Evolutionary conservation across 2,329 filamentous ascomycete species (phyloP).

Genomic region (Colletotrichum trifolii): DNA sequence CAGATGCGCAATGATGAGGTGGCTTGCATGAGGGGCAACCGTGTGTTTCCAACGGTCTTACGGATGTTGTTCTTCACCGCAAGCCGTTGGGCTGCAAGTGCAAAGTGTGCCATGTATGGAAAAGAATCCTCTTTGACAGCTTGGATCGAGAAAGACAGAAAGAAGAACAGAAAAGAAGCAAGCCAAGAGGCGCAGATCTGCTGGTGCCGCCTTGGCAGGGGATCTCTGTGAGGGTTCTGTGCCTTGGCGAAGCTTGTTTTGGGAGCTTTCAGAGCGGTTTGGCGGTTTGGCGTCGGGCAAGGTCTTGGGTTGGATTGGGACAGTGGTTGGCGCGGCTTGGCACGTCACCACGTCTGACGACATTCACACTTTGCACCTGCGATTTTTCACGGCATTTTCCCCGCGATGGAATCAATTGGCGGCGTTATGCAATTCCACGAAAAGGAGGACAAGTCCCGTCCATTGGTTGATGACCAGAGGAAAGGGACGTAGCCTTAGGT

Average conservation of each 20-base stretch:
- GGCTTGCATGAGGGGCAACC: background rate
- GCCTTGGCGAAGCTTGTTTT: slow-evolving; percentile 37
- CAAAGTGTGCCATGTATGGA: too few relatives aligned
- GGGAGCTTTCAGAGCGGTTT: background rate
- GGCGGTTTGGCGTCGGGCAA: background rate
- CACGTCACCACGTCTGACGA: slow-evolving; percentile 33
- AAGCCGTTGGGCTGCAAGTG: too few relatives aligned
- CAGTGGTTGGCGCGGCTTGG: slow-evolving; percentile 28
- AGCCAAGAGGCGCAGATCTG: slow-evolving; percentile 24
- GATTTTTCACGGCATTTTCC: background rate
- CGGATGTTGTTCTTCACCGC: too few relatives aligned
- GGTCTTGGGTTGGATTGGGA: background rate
- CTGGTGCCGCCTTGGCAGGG: slow-evolving; percentile 13
- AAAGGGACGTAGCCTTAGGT: too few relatives aligned
- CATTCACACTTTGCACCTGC: background rate
- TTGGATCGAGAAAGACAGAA: too few relatives aligned
- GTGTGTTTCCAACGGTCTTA: too few relatives aligned
- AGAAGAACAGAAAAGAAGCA: slow-evolving; percentile 5
- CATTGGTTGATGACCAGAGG: too few relatives aligned
- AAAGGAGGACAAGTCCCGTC: too few relatives aligned
- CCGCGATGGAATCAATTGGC: slow-evolving; percentile 4
- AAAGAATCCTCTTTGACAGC: too few relatives aligned
- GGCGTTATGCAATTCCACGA: too few relatives aligned
- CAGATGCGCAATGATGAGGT: background rate
- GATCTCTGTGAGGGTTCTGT: slow-evolving; percentile 1